Evolutionary conservation across 768 basidiomycete genomes (phyloP), one percentile per base, ranked within the genome.

Genomic region (Rhodocollybia butyracea): DNA sequence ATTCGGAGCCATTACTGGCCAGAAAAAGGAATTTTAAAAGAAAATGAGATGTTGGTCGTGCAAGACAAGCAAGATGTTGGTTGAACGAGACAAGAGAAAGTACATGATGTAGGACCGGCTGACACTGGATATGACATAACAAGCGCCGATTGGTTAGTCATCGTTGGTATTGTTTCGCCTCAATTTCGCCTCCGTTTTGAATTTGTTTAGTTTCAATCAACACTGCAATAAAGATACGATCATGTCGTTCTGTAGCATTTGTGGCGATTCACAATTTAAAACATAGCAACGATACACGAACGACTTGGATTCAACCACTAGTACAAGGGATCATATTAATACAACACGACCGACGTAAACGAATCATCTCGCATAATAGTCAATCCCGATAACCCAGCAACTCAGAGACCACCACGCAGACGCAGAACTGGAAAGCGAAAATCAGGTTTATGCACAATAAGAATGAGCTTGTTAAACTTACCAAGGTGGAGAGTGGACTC

Each of bases 401-500:
- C 10, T 56, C 39, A 56, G 26, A 41, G 22, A 10, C 75, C 76
- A 58, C 76, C 74, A 60, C 76, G 73, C 27, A 76, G 71, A 61
- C 75, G 74, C 34, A 76, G 66, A 12, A 76, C 74, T 73, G 45
- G 21, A 62, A 50, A 39, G 17, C n/a, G 24, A 34, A 52, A 8
- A 55, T 64, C 36, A 68, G 58, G 15, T 3, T 31, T 17, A 34
- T 12, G 10, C 32, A 21, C 27, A 34, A 46, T 22, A 21, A n/a
- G n/a, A 54, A 31, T 26, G 43, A 17, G 6, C 34, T 46, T 53
- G 53, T 19, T 39, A 21, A 34, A 64, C 73, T 45, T 63, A 74
- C 74, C 75, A 54, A 70, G 70, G 51, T 87, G 43, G 30, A 45
- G 43, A 3, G 43, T 45, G 26, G 43, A 45, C 72, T 86, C 85